Base-by-base conservation (phyloP, 164 flowering plant species). In the Vitis rotundifolia region DNA sequence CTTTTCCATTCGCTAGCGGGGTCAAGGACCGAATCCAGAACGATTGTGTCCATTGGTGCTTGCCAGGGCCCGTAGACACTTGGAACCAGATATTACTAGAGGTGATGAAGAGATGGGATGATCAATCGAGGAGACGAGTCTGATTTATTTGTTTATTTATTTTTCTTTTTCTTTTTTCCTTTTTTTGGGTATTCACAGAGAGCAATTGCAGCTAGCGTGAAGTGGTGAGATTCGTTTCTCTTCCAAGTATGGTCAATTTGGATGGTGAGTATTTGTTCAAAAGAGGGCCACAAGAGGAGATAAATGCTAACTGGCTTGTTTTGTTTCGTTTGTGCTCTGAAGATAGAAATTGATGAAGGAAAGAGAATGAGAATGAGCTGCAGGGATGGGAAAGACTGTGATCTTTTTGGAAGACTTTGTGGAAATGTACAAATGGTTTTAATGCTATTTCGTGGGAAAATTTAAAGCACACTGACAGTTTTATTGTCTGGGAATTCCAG, bases 11-110 rank as follows among this genome's bases (percentile, higher is more conserved):
- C 67, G 91, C 91, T 2, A 74, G 90, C 63, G 96, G 94, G 9
- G 76, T 78, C 49, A 26, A 26, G 18, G 94, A 94, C 13, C 76
- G 88, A 1, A 92, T 92, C 6, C 96, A 88, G 71, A 90, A 93
- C 68, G 98, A 95, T 63, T 95, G 99, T 75, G 90, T 95, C 3
- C 99, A 93, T 75, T 95, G 99, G 99, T 95, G 99, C 71, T 78
- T 95, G 67, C 98, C 98, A 10, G 98, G 98, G 50, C 88, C 97
- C 8, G 75, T 91, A 8, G 99, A 93, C 69, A 87, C 97, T 0
- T 95, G 99, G 99, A 95, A 90, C 76, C 91, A 88, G 82, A 90
- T 95, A 29, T 29, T 95, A 75, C 60, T 95, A 13, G 84, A 88
- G 68, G 66, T 86, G 11, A 77, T 87, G 73, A 89, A 77, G 83